Conservation (phyloP, 2,329 filamentous ascomycete genomes). For the Penicillium griseofulvum region DNA sequence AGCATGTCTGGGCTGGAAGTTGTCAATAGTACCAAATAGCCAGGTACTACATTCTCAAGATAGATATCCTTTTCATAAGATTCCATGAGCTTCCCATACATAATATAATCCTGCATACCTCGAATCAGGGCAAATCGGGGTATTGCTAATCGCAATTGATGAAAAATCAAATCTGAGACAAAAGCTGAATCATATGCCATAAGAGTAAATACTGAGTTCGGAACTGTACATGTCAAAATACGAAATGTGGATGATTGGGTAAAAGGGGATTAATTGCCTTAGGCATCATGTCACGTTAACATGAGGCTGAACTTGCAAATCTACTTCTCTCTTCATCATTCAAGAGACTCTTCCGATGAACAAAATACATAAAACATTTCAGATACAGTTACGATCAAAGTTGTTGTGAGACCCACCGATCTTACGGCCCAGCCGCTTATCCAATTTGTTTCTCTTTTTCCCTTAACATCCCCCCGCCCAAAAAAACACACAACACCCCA, state of each 20-base stretch:
- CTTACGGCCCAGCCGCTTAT: slow-evolving; percentile 20
- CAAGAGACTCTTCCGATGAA: not conserved
- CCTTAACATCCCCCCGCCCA: slow-evolving; percentile 9
- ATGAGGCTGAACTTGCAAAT: slow-evolving; percentile 2
- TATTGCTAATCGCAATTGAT: not conserved
- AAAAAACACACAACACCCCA: slow-evolving; percentile 13
- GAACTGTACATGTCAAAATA: not conserved
- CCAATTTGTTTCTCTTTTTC: slow-evolving; percentile 27
- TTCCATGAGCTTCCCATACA: too few relatives aligned
- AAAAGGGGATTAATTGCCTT: not conserved
- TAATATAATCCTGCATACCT: slow-evolving; percentile 3
- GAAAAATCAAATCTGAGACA: not conserved
- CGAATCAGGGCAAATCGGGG: not conserved
- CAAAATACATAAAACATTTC: not conserved
- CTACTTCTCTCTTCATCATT: not conserved
- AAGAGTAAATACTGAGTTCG: not conserved
- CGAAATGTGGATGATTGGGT: not conserved
- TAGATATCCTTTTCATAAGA: not conserved
- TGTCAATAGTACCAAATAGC: not conserved
- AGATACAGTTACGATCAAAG: slow-evolving; percentile 2
- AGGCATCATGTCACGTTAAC: not conserved
- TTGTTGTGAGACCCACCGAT: slow-evolving; percentile 9
- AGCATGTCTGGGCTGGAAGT: not conserved
- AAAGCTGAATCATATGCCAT: not conserved
- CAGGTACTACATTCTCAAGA: not conserved